Conservation (phyloP, 345 rosid species). For the Brassica rapa region DNA sequence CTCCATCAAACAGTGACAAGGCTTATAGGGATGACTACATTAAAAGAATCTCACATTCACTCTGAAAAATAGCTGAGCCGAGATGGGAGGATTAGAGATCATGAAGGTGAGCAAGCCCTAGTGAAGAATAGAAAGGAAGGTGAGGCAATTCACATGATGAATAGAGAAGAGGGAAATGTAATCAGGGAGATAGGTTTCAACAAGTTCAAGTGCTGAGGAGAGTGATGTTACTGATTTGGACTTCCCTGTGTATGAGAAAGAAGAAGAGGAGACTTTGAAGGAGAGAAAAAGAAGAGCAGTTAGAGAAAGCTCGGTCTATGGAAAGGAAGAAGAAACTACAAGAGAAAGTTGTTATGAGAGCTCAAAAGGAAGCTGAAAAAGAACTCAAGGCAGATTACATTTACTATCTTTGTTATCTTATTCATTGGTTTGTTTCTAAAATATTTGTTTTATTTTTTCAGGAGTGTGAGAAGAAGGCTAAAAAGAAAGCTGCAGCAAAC, state of each 20-base stretch:
- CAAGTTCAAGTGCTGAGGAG: conserved; percentile 42
- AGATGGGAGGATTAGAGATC: conserved; percentile 77
- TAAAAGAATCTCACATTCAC: conserved; percentile 61
- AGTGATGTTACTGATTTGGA: conserved; percentile 44
- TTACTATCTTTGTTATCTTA: background rate
- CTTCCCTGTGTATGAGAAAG: conserved; percentile 37
- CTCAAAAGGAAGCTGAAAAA: conserved; percentile 93
- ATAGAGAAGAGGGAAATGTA: conserved; percentile 49
- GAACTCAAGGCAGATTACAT: conserved; percentile 66
- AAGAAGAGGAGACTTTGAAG: conserved; percentile 64
- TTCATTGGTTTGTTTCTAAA: background rate
- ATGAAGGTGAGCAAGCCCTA: conserved; percentile 39
- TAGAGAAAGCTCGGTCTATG: conserved; percentile 77
- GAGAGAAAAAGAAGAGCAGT: conserved; percentile 68
- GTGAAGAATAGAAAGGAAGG: conserved; percentile 42
- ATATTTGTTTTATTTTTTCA: conserved; percentile 39
- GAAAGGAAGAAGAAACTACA: conserved; percentile 91
- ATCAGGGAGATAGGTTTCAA: conserved; percentile 50
- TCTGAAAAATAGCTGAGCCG: conserved; percentile 60
- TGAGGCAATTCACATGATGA: conserved; percentile 37
- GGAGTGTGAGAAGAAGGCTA: conserved; percentile 86
- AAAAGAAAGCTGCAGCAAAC: conserved; percentile 65
- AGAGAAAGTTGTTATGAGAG: conserved; percentile 80
- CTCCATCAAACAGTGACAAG: too few species aligned
- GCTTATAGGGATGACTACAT: conserved; percentile 53